Evolutionary conservation across 306 rosid species (phyloP).

Genomic region (Canavalia gladiata): DNA sequence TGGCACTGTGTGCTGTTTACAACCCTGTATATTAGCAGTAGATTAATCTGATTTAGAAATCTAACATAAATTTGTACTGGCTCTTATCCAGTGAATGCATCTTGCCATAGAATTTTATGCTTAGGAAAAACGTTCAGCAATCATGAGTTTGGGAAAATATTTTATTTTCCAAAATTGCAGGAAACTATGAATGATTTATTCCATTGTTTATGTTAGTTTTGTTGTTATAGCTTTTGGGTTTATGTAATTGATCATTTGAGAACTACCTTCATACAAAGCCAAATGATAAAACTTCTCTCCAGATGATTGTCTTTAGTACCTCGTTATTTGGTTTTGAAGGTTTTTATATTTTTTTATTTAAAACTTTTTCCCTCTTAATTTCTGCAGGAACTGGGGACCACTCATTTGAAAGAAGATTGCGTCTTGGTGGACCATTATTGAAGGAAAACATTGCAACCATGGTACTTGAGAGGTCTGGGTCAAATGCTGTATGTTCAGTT

Average conservation of each 20-base stretch:
- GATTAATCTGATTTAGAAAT: background rate
- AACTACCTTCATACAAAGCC: background rate
- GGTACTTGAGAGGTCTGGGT: background rate
- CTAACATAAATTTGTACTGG: background rate
- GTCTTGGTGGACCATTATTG: background rate
- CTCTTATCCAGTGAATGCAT: background rate
- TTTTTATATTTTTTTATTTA: background rate
- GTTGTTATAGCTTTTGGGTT: background rate
- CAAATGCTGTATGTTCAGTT: background rate
- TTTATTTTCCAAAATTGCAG: background rate
- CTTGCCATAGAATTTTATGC: background rate
- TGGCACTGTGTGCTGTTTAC: background rate
- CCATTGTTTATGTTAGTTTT: background rate
- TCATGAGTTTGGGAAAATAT: background rate
- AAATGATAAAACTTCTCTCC: background rate
- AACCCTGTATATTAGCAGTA: background rate
- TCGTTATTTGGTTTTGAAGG: background rate
- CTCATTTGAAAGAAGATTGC: background rate
- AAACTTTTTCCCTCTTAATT: background rate
- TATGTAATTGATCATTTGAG: background rate
- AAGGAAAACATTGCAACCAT: constrained; percentile 1
- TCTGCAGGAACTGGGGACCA: constrained; percentile 5
- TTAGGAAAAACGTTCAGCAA: background rate
- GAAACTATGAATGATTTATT: background rate
- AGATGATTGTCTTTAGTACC: background rate